Conservation (phyloP, 768 basidiomycete genomes). For the Boletus sp. region DNA sequence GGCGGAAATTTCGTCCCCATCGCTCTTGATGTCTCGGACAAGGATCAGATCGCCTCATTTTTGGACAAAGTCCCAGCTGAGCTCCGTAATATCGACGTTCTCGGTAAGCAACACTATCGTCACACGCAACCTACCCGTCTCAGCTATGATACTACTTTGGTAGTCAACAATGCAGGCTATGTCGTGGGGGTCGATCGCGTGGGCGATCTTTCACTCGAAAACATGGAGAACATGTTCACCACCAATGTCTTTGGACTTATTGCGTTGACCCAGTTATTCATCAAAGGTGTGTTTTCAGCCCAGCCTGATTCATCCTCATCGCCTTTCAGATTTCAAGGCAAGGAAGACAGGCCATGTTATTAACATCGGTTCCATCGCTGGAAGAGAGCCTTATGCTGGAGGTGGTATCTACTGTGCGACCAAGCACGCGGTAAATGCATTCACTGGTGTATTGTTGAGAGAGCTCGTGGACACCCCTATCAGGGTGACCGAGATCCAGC, state of each 20-base stretch:
- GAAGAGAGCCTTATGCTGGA: constrained; percentile 82
- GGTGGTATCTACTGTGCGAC: constrained; percentile 94
- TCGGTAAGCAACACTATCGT: constrained; percentile 50
- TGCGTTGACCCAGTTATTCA: constrained; percentile 71
- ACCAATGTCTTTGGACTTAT: constrained; percentile 87
- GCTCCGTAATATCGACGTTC: constrained; percentile 75
- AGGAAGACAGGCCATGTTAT: constrained; percentile 85
- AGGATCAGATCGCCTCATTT: constrained; percentile 63
- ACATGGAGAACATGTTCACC: constrained; percentile 81
- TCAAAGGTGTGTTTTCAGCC: constrained; percentile 43
- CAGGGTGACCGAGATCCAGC: constrained; percentile 92
- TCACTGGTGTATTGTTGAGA: constrained; percentile 75
- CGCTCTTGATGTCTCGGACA: constrained; percentile 80
- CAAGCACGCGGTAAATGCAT: constrained; percentile 83
- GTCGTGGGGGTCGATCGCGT: constrained; percentile 87
- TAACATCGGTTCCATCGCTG: constrained; percentile 93
- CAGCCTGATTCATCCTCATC: constrained; percentile 3
- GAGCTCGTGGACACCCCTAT: constrained; percentile 93
- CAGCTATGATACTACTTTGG: not conserved
- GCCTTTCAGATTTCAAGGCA: constrained; percentile 65
- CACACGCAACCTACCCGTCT: not conserved
- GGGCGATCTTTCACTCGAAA: constrained; percentile 73
- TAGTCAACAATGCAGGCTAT: constrained; percentile 83
- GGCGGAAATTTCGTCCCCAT: constrained; percentile 79
- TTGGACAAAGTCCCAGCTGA: constrained; percentile 70